Conservation (phyloP, 1,139 yeast species). For the Pichia sp. region DNA sequence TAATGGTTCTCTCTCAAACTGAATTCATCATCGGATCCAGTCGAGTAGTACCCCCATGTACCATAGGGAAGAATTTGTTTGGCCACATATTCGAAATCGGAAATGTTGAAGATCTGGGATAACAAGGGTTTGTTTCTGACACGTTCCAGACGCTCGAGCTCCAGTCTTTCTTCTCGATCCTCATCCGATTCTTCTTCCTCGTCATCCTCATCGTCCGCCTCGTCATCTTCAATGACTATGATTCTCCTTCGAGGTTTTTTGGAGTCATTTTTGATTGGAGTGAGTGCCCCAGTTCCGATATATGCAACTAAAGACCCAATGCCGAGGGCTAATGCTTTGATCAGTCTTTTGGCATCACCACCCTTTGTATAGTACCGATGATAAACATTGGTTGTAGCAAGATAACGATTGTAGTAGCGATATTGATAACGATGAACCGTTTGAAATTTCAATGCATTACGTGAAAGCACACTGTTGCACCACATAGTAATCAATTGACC, state of each 20-base stretch:
- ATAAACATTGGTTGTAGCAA: too few relatives aligned
- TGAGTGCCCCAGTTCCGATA: too few relatives aligned
- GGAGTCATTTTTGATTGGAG: slow-evolving; percentile 15
- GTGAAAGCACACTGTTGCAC: too few relatives aligned
- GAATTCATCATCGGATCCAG: slow-evolving; percentile 33
- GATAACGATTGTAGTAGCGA: too few relatives aligned
- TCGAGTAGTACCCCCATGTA: slow-evolving; percentile 31
- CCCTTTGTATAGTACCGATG: too few relatives aligned
- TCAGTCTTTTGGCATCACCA: too few relatives aligned
- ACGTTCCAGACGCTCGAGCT: slow-evolving; percentile 18
- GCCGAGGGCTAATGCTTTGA: too few relatives aligned
- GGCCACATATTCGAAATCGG: slow-evolving; percentile 33
- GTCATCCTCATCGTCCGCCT: slow-evolving; percentile 21
- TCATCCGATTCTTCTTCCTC: slow-evolving; percentile 22
- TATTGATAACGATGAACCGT: too few relatives aligned
- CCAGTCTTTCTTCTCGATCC: slow-evolving; percentile 20
- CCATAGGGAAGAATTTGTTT: slow-evolving; percentile 27
- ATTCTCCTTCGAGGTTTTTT: slow-evolving; percentile 15
- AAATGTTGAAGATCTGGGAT: slow-evolving; percentile 27
- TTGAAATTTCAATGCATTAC: too few relatives aligned
- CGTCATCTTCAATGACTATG: slow-evolving; percentile 19
- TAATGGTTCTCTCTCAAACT: slow-evolving; percentile 32
- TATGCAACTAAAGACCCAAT: too few relatives aligned
- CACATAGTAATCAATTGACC: too few relatives aligned
- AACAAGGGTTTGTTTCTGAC: slow-evolving; percentile 29